Base-by-base conservation (phyloP, 441 rosid species). In the Adansonia grandidieri region DNA sequence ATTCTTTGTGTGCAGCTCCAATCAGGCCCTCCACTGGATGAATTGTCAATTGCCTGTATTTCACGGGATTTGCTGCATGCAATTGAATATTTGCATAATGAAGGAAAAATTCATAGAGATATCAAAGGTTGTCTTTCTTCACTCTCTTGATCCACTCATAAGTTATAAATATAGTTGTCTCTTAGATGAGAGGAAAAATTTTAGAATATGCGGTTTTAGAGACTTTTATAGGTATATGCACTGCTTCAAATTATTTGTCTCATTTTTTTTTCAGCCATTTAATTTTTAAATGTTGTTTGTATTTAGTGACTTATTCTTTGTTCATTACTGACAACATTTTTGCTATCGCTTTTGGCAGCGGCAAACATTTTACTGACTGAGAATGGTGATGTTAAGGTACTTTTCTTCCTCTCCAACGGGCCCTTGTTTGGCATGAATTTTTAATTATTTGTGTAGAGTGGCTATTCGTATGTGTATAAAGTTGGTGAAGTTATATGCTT, bases 301-400 rank as follows among this genome's bases (percentile, higher is more conserved):
- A 71, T 20, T 50, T 60, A 76, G 17, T 54, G 69, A 75, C 19
- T 70, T 63, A 78, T 58, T 42, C 40, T 85, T 78, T 82, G 42
- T 77, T 65, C 77, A 80, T 65, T 75, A 80, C 61, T 90, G 70
- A 78, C 77, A 77, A 79, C 51, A 63, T 78, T 76, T 64, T 17
- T 70, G 14, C 63, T 82, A 37, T 63, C 44, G 75, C 80, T 81
- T 71, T 83, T 83, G 88, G 85, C 97, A 97, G 99, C 99, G 79
- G 98, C 98, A 63, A 97, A 95, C 86, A 92, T 97, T 82, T 90
- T 97, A 81, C 81, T 95, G 85, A 86, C 93, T 0, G 99, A 97
- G 90, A 93, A 84, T 77, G 99, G 99, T 68, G 99, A 95, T 81
- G 99, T 97, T 82, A 97, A 97, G 98, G 99, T 97, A 92, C 78